These are phyloP conservation scores for Tetrahymena malaccensis DNA, from an alignment of 73 alveolate genomes.

Conservation along the genomic window DNA sequence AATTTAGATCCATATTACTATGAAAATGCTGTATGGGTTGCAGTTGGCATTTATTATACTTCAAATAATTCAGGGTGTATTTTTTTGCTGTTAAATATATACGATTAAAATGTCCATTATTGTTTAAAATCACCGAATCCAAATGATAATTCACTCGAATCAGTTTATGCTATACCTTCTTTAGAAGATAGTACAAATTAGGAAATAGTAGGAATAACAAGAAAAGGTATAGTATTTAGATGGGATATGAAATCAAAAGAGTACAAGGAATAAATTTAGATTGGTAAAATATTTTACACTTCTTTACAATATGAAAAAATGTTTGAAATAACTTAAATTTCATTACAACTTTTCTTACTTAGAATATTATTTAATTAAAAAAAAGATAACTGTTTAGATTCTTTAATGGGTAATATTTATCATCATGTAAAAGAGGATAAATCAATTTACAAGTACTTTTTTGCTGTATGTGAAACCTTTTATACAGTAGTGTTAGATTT, in stretches of 20 bases:
- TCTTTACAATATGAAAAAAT: too few species aligned
- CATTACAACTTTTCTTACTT: too few species aligned
- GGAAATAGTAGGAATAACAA: background rate
- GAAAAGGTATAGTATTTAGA: background rate
- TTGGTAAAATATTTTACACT: too few species aligned
- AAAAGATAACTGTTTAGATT: background rate
- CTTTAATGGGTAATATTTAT: background rate
- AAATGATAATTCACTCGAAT: background rate
- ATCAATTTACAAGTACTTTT: background rate
- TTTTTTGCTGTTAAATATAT: background rate
- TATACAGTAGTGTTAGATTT: background rate
- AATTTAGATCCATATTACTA: background rate
- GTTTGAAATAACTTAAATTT: too few species aligned
- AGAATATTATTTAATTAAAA: too few species aligned
- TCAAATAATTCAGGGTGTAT: background rate
- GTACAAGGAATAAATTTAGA: background rate
- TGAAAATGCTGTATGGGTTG: background rate
- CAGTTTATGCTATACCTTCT: background rate
- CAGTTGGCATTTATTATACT: background rate
- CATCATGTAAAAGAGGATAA: background rate
- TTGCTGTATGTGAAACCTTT: background rate
- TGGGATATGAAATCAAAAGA: background rate
- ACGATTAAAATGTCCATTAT: background rate
- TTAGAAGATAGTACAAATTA: background rate
- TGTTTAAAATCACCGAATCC: background rate